A percentile compares a stretch with the other conserved stretches of the same genome.
These are phyloP conservation scores for Suillus cothurnatus DNA, from an alignment of 768 basidiomycete species.

Conservation along the genomic window DNA sequence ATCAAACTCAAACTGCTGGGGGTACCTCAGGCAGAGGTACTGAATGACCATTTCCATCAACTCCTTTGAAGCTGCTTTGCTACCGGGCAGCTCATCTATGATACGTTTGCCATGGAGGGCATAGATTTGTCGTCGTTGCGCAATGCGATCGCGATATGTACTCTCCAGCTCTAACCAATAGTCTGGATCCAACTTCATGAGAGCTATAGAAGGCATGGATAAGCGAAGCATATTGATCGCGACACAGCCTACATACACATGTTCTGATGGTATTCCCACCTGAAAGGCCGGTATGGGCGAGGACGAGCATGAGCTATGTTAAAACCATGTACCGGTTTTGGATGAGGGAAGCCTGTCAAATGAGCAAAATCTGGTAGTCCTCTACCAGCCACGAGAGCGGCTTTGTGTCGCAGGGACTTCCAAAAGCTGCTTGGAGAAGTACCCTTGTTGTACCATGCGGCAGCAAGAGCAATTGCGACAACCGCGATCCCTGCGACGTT, in stretches of 20 bases:
- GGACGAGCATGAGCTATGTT: slow-evolving; percentile 45
- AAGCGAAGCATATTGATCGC: not conserved
- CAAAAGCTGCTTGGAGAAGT: not conserved
- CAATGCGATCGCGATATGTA: slow-evolving; percentile 46
- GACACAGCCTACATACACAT: slow-evolving; percentile 42
- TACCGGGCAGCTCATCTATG: slow-evolving; percentile 49
- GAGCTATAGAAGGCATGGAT: slow-evolving; percentile 29
- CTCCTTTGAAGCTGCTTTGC: slow-evolving; percentile 50
- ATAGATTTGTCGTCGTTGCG: slow-evolving; percentile 44
- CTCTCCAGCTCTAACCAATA: slow-evolving; percentile 62
- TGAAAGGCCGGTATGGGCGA: slow-evolving; percentile 57
- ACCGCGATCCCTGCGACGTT: slow-evolving; percentile 7
- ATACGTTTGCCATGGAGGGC: slow-evolving; percentile 41
- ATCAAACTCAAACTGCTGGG: slow-evolving; percentile 49
- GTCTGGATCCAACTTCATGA: slow-evolving; percentile 52
- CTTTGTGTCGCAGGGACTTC: slow-evolving; percentile 3
- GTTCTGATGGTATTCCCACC: slow-evolving; percentile 59
- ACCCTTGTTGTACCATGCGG: slow-evolving; percentile 1
- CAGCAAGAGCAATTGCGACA: slow-evolving; percentile 11
- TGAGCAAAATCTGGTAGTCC: slow-evolving; percentile 41
- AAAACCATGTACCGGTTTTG: slow-evolving; percentile 44
- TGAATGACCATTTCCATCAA: slow-evolving; percentile 59
- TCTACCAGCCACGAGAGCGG: slow-evolving; percentile 8
- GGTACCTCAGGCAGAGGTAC: slow-evolving; percentile 58
- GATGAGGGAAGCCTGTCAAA: slow-evolving; percentile 46